Evolutionary conservation across 306 rosid genomes (phyloP), one percentile per base, ranked within the genome.

Genomic region (Cicer chorassanicum): DNA sequence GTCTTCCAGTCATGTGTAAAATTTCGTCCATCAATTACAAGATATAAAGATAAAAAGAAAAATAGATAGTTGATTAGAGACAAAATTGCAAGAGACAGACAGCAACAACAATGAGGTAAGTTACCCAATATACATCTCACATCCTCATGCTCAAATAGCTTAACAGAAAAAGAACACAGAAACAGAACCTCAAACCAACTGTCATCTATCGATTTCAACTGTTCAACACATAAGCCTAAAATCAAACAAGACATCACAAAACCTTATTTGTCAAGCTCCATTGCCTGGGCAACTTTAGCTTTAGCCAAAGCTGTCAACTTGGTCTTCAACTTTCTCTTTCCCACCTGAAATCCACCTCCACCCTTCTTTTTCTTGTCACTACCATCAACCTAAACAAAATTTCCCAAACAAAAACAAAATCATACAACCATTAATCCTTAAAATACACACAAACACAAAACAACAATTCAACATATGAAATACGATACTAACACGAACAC

Each of bases 241-340:
- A 59, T 2, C n/a, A n/a, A n/a, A n/a, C n/a, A n/a, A n/a, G 69
- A 9, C 36, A 6, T 54, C 36, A 8, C 63, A 44, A 83, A 18
- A 81, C 87, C 89, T 93, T 84, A 91, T 6, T 86, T 76, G 71
- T 91, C 96, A 84, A 93, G 79, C 73, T 91, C 97, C 97, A 93
- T 91, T 42, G 98, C 98, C 72, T 89, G 94, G 24, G 86, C 83
- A 68, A 85, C 96, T 80, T 93, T 93, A 15, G 96, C 96, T 83
- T 89, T 89, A n/a, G 91, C 84, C 72, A 85, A 39, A 1, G 96
- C 89, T 0, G 93, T 84, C 89, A 89, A 50, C 81, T 86, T 91
- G 70, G 96, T 90, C 93, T 91, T 91, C 83, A 94, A 36, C 76
- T 91, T 89, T 78, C 78, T 88, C 88, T 88, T 91, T 71, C 96